Conservation (phyloP, 306 rosid genomes). For the Vigna radiata region DNA sequence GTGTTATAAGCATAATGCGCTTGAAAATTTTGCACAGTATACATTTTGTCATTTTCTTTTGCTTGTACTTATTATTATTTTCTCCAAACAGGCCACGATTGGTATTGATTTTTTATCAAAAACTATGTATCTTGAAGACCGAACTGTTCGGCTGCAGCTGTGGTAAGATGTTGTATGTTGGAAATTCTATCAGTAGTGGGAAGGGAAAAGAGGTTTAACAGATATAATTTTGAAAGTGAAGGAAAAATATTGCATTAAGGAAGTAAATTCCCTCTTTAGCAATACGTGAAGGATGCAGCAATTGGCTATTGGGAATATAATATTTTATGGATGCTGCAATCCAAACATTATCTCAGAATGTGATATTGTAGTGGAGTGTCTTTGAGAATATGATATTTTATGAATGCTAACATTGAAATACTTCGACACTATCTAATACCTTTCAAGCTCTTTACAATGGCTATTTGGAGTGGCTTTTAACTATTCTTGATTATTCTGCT, state of each 20-base stretch:
- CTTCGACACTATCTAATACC: neutral
- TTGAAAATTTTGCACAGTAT: slow-evolving; percentile 15
- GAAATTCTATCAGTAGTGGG: slow-evolving; percentile 3
- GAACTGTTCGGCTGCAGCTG: slow-evolving; percentile 58
- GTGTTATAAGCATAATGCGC: no score
- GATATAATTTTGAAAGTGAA: no score
- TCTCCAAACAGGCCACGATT: slow-evolving; percentile 50
- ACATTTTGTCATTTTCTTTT: neutral
- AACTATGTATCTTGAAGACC: slow-evolving; percentile 61
- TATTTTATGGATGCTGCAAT: neutral
- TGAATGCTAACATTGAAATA: neutral
- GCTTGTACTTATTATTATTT: slow-evolving; percentile 4
- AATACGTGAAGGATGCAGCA: slow-evolving; percentile 1
- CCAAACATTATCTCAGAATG: no score
- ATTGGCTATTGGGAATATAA: neutral
- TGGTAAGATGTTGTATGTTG: slow-evolving; percentile 48
- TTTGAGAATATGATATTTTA: slow-evolving; percentile 24
- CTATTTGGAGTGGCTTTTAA: neutral
- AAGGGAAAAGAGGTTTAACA: neutral
- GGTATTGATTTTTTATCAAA: slow-evolving; percentile 61
- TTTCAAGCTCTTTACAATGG: neutral
- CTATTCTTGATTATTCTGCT: slow-evolving; percentile 5
- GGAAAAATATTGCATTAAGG: neutral
- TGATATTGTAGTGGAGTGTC: neutral
- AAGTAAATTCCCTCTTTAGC: slow-evolving; percentile 12